Base-by-base conservation (phyloP, 805 yeast genomes). In the Metschnikowia anglica region DNA sequence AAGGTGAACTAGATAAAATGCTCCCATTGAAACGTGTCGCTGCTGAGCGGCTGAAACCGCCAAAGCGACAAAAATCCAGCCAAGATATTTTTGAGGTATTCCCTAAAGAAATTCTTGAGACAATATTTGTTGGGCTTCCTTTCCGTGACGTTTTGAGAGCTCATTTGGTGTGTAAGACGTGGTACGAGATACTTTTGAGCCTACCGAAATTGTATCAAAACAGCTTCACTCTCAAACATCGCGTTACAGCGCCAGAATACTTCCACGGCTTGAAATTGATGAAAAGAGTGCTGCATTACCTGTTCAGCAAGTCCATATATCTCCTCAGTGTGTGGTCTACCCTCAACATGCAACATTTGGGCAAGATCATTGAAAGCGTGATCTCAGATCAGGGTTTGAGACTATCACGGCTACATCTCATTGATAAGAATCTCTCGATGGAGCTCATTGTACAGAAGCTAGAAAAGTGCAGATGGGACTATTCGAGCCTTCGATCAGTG, bases 111-210 rank as follows among this genome's bases (percentile, higher is more conserved):
- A 34, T 68, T 2, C 49, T 69, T 3, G 60, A 56, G 21, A 9
- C 39, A 2, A 55, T 70, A 1, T 68, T 68, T 44, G 4, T 31
- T 11, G 28, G 46, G 3, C 41, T 67, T 5, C 47, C 62, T 1
- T 39, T 62, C 5, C 54, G 48, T 15, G 38, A 44, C 5, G 23
- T 66, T 4, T 53, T 66, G 8, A 30, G 43, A 6, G 64, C 68
- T 34, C 73, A 59, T 43, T 43, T 58, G 21, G 74, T 70, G 26
- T 56, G 62, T 34, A 60, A 51, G 42, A 28, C 24, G 12, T 70
- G 75, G 75, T 62, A 68, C 43, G 13, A 37, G 6, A 36, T 54
- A 1, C 55, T 70, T 11, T 49, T 53, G 4, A 34, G 40, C 1
- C 47, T 70, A 1, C 68, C 69, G 1, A 31, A 40, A 12, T 46